Evolutionary conservation across 768 basidiomycete species (phyloP), one percentile per base, ranked within the genome.

Genomic region (Boletus reticuloceps): DNA sequence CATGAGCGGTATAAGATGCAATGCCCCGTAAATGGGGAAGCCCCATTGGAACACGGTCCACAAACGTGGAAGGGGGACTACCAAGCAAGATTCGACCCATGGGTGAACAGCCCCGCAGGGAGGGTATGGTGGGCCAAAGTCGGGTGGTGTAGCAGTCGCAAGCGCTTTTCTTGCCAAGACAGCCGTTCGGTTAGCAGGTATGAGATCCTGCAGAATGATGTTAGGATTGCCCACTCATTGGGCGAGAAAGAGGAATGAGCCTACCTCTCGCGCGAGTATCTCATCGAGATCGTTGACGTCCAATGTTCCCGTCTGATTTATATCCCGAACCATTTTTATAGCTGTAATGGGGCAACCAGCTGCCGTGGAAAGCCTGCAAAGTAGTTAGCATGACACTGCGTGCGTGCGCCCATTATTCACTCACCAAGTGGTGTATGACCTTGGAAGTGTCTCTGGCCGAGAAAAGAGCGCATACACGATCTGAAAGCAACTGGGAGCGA

Each of bases 1-100:
- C 12, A 98, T 74, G 45, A 87, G 79, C 2, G 96, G 95, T 29
- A 97, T 82, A 55, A 97, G 81, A 69, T 98, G 96, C 32, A 98
- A 72, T 1, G 92, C 94, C 20, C 91, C 87, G 63, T 98, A 98
- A 39, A 88, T 82, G 4, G 85, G 88, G 42, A 89, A 69, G 74
- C 90, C 93, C 89, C 82, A 95, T 72, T 81, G 83, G 69, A 88
- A 89, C 7, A 97, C 94, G 17, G 81, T 75, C 61, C 87, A 79
- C 71, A 94, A 89, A 29, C 93, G 85, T 38, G 66, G 64, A 31
- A 79, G 32, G 69, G 75, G 68, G 58, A 82, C 77, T 2, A 69
- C 60, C 14, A 69, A 59, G 61, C 85, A 88, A 2, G 75, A 78
- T 42, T 83, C 78, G 7, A 75, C 61, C 73, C 79, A 80, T 7